Evolutionary conservation across 2,329 filamentous ascomycete genomes (phyloP), one percentile per base, ranked within the genome.

Genomic region (Sclerotinia nivalis): DNA sequence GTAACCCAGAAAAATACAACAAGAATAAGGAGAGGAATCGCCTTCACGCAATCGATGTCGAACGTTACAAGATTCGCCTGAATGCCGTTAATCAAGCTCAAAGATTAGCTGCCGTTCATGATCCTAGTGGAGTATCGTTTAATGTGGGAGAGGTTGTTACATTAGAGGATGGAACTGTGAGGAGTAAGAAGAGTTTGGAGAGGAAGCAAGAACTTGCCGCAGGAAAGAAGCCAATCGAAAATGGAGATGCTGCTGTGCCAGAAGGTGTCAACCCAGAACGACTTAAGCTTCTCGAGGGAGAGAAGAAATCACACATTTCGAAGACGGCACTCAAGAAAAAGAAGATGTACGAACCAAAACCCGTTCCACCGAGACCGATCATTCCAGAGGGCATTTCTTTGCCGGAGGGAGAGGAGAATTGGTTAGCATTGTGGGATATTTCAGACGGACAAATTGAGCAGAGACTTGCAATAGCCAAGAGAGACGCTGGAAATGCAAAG

Each of bases 1-100:
- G 74, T 60, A 79, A 79, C 62, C 74, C 74, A 34, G 77, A 79
- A 67, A 80, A 79, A 70, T 79, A 79, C 60, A 71, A 69, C 69
- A 79, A 78, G 55, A 79, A 80, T 50, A 75, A 77, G 47, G 78
- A 79, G n/a, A 76, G 77, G 9, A 79, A 80, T 67, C 72, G 72
- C 31, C 59, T 73, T 56, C 76, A 78, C 25, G 74, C 69, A 28
- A 78, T 80, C 60, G 75, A 77, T n/a, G 34, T 71, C 20, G 78
- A 80, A 71, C 73, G 78, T 49, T 72, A 75, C 37, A 77, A 74
- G 64, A 78, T 80, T 56, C 74, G 72, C 37, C 45, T 58, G n/a
- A 74, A 75, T 64, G 78, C 78, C 47, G 69, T 79, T n/a, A 69
- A 71, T 28, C 77, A 78, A 69, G 76, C 71, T 13, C 75, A 79